Conservation (phyloP, 768 basidiomycete species). For the Gloeopeniophorella convolvens region DNA sequence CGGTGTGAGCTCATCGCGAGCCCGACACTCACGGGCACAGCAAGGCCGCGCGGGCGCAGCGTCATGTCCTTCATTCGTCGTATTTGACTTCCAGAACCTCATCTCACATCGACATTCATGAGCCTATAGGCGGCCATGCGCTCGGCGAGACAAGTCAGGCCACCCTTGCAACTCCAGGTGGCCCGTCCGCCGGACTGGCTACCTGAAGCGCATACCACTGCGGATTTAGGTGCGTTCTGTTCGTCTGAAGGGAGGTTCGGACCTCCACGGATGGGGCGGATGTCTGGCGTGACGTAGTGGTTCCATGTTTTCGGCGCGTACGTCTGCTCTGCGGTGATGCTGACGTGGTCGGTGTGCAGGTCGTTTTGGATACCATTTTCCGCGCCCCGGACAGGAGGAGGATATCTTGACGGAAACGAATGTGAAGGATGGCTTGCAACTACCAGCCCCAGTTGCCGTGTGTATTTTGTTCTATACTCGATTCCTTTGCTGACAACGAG, state of each 20-base stretch:
- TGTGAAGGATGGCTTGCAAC: slow-evolving; percentile 58
- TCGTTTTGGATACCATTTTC: slow-evolving; percentile 71
- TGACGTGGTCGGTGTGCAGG: slow-evolving; percentile 35
- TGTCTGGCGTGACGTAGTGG: too few species aligned
- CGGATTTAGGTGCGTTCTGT: slow-evolving; percentile 55
- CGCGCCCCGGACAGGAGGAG: slow-evolving; percentile 67
- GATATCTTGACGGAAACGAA: slow-evolving; percentile 59
- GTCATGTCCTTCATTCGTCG: neutral
- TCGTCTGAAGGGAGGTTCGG: neutral
- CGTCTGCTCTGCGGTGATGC: neutral
- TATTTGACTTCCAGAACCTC: neutral
- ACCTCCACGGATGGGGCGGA: too few species aligned
- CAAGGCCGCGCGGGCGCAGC: too few species aligned
- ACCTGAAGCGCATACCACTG: slow-evolving; percentile 54
- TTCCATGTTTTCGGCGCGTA: neutral
- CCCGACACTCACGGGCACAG: too few species aligned
- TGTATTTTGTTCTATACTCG: slow-evolving; percentile 22
- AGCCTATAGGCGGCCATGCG: slow-evolving; percentile 10
- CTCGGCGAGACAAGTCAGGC: slow-evolving; percentile 19
- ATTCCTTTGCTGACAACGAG: neutral
- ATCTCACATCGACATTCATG: neutral
- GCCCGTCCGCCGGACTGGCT: slow-evolving; percentile 70
- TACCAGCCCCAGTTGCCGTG: slow-evolving; percentile 53
- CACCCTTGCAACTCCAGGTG: slow-evolving; percentile 48
- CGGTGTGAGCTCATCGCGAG: too few species aligned